A percentile compares a stretch with the other conserved stretches of the same genome.
Evolutionary conservation across 1,284 basidiomycete species (phyloP).

Genomic region (Heterobasidion occidentale): DNA sequence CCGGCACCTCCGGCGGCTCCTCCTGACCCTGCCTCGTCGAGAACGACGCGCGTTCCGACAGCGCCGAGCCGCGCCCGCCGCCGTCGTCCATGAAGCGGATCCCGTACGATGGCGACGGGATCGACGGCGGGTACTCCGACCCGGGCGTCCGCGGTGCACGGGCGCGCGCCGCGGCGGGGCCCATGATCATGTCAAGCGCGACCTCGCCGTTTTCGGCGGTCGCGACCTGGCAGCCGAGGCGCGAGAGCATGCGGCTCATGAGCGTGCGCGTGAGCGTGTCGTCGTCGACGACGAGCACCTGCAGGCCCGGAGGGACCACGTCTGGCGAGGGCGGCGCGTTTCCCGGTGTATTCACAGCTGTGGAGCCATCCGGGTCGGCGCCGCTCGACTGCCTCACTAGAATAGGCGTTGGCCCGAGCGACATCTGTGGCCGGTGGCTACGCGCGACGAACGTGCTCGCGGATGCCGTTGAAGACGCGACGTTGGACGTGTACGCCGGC

Average conservation of each 20-base stretch:
- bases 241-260: slow-evolving; percentile 75
- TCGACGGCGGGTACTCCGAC: neutral
- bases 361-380: neutral
- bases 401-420: neutral
- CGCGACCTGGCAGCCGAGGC: slow-evolving; percentile 71
- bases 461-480: neutral
- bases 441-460: slow-evolving; percentile 15
- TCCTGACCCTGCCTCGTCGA: slow-evolving; percentile 6
- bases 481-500: neutral
- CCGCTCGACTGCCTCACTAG: neutral
- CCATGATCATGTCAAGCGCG: slow-evolving; percentile 69
- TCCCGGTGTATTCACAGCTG: neutral
- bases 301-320: slow-evolving; percentile 36
- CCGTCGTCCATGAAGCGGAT: neutral
- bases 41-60: neutral
- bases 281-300: slow-evolving; percentile 73
- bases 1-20: neutral
- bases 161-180: slow-evolving; percentile 13
- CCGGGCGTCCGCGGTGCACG: slow-evolving; percentile 8
- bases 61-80: neutral
- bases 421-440: no score
- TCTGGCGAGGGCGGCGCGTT: neutral
- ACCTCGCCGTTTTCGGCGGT: slow-evolving; percentile 85
- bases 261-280: slow-evolving; percentile 73
- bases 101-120: neutral